Conservation (phyloP, 2,329 filamentous ascomycete species). For the Daldinia sp. region DNA sequence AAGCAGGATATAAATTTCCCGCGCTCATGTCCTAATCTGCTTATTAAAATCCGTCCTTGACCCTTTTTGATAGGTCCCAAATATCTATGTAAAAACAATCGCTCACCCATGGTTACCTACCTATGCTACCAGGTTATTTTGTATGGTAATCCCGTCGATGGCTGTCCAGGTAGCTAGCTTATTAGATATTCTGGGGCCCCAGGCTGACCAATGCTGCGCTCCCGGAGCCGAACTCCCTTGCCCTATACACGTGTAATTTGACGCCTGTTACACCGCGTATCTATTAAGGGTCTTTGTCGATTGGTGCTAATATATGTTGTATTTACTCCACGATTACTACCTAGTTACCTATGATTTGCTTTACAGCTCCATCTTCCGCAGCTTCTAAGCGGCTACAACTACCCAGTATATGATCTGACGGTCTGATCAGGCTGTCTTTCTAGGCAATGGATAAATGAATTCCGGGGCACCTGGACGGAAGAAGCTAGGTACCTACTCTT, state of each 20-base stretch:
- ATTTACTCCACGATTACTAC: background rate
- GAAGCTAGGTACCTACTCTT: background rate
- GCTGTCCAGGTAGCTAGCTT: background rate
- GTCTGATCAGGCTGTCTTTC: background rate
- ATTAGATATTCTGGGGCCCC: background rate
- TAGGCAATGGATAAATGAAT: conserved; percentile 7
- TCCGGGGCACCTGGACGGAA: background rate
- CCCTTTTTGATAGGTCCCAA: background rate
- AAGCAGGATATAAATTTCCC: background rate
- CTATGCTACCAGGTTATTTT: too few species aligned
- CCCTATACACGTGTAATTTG: background rate
- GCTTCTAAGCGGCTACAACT: background rate
- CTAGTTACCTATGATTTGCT: too few species aligned
- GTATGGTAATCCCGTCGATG: background rate
- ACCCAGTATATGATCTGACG: conserved; percentile 5
- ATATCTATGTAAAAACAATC: too few species aligned
- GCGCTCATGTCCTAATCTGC: background rate
- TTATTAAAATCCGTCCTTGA: background rate
- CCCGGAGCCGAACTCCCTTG: conserved; percentile 3
- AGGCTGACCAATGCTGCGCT: conserved; percentile 14
- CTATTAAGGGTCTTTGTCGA: background rate
- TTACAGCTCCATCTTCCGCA: conserved; percentile 5
- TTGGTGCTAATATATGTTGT: background rate
- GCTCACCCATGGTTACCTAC: too few species aligned
- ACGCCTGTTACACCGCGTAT: background rate